phyloP scores from a whole-genome alignment of 2,329 filamentous ascomycete genomes.

The Aspergillus sp. region DNA sequence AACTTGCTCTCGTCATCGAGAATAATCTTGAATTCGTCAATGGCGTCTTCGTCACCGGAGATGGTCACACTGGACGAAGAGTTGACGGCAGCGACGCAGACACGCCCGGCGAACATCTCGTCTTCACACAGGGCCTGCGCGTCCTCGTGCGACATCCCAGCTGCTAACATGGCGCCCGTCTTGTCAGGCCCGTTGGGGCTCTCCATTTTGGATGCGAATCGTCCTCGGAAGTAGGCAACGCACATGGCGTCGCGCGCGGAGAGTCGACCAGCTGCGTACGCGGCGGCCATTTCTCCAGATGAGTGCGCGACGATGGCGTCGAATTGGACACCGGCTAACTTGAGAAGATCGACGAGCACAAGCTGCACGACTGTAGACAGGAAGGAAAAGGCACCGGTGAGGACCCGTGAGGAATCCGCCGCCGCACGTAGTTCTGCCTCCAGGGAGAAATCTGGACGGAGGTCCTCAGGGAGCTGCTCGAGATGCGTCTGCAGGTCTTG shows the following conservation, averaged over 20 bases:
- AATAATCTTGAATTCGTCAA: neutral
- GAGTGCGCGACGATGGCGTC: slow-evolving; percentile 29
- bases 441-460: neutral
- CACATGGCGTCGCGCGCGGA: slow-evolving; percentile 36
- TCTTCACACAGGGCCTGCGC: neutral
- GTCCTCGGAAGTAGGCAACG: slow-evolving; percentile 46
- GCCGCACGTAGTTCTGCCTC: neutral
- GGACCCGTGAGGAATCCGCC: slow-evolving; percentile 17
- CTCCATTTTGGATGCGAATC: slow-evolving; percentile 7
- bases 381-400: slow-evolving; percentile 25
- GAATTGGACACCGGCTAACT: slow-evolving; percentile 25
- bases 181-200: slow-evolving; percentile 27
- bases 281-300: slow-evolving; percentile 42
- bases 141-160: neutral
- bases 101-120: neutral
- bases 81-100: slow-evolving; percentile 8
- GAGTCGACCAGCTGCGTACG: slow-evolving; percentile 25
- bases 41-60: slow-evolving; percentile 2
- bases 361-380: slow-evolving; percentile 32
- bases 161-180: neutral
- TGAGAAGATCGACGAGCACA: slow-evolving; percentile 29
- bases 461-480: neutral
- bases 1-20: neutral
- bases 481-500: slow-evolving; percentile 3
- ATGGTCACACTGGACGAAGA: slow-evolving; percentile 3